Conservation (phyloP, 148 eudicot genomes). For the Vaccinium corymbosum region DNA sequence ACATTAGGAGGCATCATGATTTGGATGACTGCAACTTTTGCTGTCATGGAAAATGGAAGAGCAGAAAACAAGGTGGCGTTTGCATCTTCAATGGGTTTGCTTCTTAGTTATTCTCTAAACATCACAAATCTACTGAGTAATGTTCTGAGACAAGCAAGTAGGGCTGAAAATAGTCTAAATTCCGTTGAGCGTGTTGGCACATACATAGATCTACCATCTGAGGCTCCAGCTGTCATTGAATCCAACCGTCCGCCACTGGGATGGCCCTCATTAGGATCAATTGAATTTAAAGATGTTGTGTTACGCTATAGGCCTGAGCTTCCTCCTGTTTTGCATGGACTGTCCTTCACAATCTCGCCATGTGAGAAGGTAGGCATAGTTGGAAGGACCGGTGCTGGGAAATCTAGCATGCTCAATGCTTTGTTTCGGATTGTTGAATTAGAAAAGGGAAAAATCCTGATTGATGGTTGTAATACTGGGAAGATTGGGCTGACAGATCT, state of each 20-base stretch:
- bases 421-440: constrained; percentile 63
- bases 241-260: constrained; percentile 46
- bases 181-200: constrained; percentile 64
- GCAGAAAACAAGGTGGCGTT: constrained; percentile 43
- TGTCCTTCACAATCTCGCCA: constrained; percentile 49
- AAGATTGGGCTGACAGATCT: constrained; percentile 64
- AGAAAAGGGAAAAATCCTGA: constrained; percentile 59
- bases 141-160: constrained; percentile 53
- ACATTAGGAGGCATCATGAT: constrained; percentile 60
- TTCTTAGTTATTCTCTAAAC: constrained; percentile 58
- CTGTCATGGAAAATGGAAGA: constrained; percentile 50
- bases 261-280: constrained; percentile 50
- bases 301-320: constrained; percentile 61
- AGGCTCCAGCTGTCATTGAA: constrained; percentile 43
- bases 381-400: constrained; percentile 83
- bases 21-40: constrained; percentile 63
- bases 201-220: constrained; percentile 53
- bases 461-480: constrained; percentile 51
- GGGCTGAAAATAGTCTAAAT: constrained; percentile 63
- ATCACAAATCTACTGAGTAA: constrained; percentile 51
- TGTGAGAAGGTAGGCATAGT: constrained; percentile 64
- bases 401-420: constrained; percentile 74
- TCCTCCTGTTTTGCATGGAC: constrained; percentile 45
- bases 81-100: constrained; percentile 61
- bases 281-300: constrained; percentile 42